Conservation (phyloP, 2,329 filamentous ascomycete species). For the Onygenales sp. region DNA sequence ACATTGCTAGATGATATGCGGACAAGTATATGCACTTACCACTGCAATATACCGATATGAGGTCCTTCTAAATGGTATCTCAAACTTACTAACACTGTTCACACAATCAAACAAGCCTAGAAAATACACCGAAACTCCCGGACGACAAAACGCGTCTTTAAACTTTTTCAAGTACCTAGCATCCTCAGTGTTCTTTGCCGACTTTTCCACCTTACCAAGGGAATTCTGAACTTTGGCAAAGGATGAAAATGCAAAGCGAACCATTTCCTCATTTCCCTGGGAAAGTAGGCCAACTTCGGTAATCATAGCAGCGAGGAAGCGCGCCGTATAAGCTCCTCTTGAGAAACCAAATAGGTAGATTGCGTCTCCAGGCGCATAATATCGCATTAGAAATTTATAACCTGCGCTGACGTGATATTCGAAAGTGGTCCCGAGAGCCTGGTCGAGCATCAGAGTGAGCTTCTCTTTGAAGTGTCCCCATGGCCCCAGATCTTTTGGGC, state of each 20-base stretch:
- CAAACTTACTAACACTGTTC: conserved; percentile 33
- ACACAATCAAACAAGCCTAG: conserved; percentile 47
- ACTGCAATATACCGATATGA: background rate
- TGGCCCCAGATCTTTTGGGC: background rate
- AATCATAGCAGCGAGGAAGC: conserved; percentile 43
- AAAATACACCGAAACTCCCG: conserved; percentile 39
- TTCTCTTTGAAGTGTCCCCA: background rate
- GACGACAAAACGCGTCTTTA: conserved; percentile 38
- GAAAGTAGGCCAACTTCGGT: conserved; percentile 39
- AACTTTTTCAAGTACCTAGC: conserved; percentile 30
- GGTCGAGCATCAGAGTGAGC: background rate
- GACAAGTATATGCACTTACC: too few relatives aligned
- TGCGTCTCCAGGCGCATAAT: conserved; percentile 39
- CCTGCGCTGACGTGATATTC: conserved; percentile 43
- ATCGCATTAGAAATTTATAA: conserved; percentile 45
- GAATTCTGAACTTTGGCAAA: conserved; percentile 13
- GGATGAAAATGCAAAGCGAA: conserved; percentile 36
- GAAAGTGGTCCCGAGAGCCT: conserved; percentile 22
- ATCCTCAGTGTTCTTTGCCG: too few relatives aligned
- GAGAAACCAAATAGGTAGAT: conserved; percentile 48
- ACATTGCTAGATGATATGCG: too few relatives aligned
- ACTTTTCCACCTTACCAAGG: too few relatives aligned
- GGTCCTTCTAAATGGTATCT: background rate
- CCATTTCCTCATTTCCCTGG: conserved; percentile 44
- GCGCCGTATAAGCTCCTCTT: conserved; percentile 43